Conservation (phyloP, 306 rosid species). For the Senna siamea region DNA sequence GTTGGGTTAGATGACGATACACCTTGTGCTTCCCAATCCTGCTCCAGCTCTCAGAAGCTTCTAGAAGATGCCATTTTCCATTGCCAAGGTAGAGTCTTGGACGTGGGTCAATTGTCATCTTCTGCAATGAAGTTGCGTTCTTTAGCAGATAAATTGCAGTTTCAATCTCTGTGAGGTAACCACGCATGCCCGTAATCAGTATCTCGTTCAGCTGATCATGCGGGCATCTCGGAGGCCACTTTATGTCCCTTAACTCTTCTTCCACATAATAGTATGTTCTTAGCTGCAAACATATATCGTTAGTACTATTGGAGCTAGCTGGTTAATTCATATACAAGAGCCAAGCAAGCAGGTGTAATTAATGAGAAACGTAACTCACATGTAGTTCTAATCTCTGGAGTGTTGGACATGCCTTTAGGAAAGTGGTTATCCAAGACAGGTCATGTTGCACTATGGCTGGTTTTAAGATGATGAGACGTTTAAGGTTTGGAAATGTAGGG, state of each 20-base stretch:
- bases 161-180: conserved; percentile 39
- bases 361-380: conserved; percentile 18
- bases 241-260: conserved; percentile 4
- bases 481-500: conserved; percentile 32
- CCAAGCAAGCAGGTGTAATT: no score
- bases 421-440: conserved; percentile 25
- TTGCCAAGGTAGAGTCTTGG: conserved; percentile 39
- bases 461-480: conserved; percentile 39
- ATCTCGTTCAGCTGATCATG: conserved; percentile 41
- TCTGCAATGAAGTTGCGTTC: conserved; percentile 41
- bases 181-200: conserved; percentile 37
- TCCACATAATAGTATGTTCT: conserved; percentile 11
- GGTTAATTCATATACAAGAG: no score
- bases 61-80: conserved; percentile 35
- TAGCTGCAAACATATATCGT: conserved; percentile 47
- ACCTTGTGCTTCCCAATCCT: conserved; percentile 22
- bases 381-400: conserved; percentile 42
- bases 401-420: conserved; percentile 35
- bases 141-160: conserved; percentile 39
- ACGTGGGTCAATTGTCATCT: conserved; percentile 45
- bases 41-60: conserved; percentile 36
- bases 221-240: neutral
- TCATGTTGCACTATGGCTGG: neutral
- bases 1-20: conserved; percentile 7
- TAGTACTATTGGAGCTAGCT: no score